A percentile compares a stretch with the other conserved stretches of the same genome.
phyloP scores from a whole-genome alignment of 78 protist genomes.

The Emiliania huxleyi region DNA sequence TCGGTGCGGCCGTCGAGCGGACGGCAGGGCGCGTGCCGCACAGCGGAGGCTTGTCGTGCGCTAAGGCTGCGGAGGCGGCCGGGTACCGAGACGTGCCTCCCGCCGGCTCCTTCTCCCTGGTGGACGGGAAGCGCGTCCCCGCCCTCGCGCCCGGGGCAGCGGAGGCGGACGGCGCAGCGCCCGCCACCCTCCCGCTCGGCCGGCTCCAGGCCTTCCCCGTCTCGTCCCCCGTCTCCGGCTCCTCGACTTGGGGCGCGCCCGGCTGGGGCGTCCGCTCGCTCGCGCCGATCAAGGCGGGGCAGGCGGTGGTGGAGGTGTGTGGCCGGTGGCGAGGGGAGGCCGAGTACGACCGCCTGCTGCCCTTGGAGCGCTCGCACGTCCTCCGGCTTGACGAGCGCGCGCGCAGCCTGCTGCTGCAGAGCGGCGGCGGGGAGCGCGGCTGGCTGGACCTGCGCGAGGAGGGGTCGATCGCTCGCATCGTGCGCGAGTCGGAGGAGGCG shows the following conservation, averaged over 20 bases:
- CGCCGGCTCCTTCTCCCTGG: neutral
- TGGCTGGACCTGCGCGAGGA: neutral
- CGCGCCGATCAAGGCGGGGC: neutral
- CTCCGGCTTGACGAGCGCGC: neutral
- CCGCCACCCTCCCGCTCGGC: neutral
- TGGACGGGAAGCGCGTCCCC: neutral
- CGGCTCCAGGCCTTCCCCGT: neutral
- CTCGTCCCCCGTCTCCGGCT: neutral
- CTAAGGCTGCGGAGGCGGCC: neutral
- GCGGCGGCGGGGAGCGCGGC: neutral
- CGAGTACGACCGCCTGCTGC: neutral
- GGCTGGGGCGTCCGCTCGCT: neutral
- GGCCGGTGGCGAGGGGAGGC: neutral
- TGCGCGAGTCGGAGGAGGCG: neutral
- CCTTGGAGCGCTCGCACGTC: neutral
- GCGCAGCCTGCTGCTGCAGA: neutral
- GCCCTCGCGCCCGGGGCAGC: no score
- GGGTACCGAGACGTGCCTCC: neutral
- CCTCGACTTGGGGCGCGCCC: neutral
- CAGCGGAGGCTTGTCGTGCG: neutral
- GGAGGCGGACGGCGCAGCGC: neutral
- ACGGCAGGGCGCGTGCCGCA: neutral
- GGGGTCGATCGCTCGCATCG: neutral
- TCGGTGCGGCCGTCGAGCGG: no score
- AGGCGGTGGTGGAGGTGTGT: neutral